Percentiles rank a stretch among this genome's conserved stretches.
phyloP scores from a whole-genome alignment of 352 stramenopile genomes.

The Phytophthora kernoviae region DNA sequence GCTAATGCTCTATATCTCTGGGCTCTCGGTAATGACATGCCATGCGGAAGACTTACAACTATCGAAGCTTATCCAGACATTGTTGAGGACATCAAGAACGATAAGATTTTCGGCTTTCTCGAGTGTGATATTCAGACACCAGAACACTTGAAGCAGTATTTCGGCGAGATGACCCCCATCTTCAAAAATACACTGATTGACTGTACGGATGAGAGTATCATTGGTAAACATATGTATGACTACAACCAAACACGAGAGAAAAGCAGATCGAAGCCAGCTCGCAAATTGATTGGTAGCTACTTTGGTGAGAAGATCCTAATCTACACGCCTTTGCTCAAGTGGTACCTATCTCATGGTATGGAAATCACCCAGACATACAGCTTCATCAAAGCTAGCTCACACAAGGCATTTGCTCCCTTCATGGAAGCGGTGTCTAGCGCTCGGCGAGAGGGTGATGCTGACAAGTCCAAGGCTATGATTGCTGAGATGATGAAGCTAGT shows the following conservation, averaged over 20 bases:
- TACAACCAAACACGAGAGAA: slow-evolving; percentile 8
- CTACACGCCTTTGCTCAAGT: slow-evolving; percentile 41
- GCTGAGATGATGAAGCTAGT: neutral
- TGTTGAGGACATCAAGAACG: slow-evolving; percentile 35
- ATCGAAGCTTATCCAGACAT: slow-evolving; percentile 31
- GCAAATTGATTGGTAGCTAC: slow-evolving; percentile 42
- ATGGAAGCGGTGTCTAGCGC: slow-evolving; percentile 30
- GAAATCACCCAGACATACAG: slow-evolving; percentile 30
- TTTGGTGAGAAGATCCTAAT: slow-evolving; percentile 45
- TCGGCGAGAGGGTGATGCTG: slow-evolving; percentile 27
- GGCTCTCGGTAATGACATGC: slow-evolving; percentile 27
- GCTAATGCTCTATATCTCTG: slow-evolving; percentile 6
- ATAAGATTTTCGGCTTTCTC: slow-evolving; percentile 45
- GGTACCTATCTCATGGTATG: slow-evolving; percentile 39
- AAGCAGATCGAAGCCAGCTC: slow-evolving; percentile 14
- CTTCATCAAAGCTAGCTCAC: slow-evolving; percentile 7
- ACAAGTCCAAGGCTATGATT: slow-evolving; percentile 23
- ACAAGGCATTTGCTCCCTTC: slow-evolving; percentile 18
- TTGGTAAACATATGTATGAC: slow-evolving; percentile 20
- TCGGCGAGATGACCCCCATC: slow-evolving; percentile 34
- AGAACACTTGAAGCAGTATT: slow-evolving; percentile 36
- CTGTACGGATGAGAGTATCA: slow-evolving; percentile 7
- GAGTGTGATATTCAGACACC: slow-evolving; percentile 47
- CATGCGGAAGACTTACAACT: slow-evolving; percentile 26
- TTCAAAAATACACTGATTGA: slow-evolving; percentile 26